Conservation (phyloP, 2,329 filamentous ascomycete species). For the Diaporthe vaccinii region DNA sequence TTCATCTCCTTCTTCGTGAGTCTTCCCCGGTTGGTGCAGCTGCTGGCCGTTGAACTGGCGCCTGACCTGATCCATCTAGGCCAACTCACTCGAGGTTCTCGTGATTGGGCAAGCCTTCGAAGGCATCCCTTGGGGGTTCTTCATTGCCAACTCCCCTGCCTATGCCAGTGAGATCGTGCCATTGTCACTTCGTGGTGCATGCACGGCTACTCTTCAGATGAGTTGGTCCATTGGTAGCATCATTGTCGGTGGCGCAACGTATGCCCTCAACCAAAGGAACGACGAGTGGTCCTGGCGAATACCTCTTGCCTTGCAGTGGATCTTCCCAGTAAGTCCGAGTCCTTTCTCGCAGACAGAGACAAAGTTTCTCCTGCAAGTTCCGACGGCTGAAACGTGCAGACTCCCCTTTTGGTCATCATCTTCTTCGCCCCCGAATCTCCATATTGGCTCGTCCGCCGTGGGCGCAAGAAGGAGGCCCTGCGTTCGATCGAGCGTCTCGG, state of each 20-base stretch:
- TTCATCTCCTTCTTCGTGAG: conserved; percentile 61
- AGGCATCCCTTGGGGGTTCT: conserved; percentile 75
- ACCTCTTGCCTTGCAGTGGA: conserved; percentile 70
- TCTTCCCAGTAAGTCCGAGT: conserved; percentile 58
- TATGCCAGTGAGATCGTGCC: conserved; percentile 74
- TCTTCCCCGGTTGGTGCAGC: background rate
- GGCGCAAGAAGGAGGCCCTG: conserved; percentile 58
- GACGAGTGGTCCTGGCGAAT: conserved; percentile 58
- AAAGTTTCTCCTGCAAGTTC: background rate
- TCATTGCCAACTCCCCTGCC: conserved; percentile 74
- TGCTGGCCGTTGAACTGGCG: too few species aligned
- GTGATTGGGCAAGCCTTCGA: conserved; percentile 70
- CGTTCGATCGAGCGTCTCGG: conserved; percentile 64
- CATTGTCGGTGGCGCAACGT: conserved; percentile 70
- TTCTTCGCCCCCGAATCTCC: conserved; percentile 66
- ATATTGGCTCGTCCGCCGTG: conserved; percentile 69
- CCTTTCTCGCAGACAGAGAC: background rate
- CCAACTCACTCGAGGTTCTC: conserved; percentile 57
- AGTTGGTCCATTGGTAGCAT: conserved; percentile 75
- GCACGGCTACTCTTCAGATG: conserved; percentile 75
- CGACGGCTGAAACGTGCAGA: conserved; percentile 39
- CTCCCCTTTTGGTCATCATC: conserved; percentile 64
- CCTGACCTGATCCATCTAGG: conserved; percentile 41
- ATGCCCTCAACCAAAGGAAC: conserved; percentile 60
- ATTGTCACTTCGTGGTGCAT: conserved; percentile 67